These are phyloP conservation scores for Penicillium salamii DNA, from an alignment of 495 filamentous ascomycete genomes.

Conservation along the genomic window DNA sequence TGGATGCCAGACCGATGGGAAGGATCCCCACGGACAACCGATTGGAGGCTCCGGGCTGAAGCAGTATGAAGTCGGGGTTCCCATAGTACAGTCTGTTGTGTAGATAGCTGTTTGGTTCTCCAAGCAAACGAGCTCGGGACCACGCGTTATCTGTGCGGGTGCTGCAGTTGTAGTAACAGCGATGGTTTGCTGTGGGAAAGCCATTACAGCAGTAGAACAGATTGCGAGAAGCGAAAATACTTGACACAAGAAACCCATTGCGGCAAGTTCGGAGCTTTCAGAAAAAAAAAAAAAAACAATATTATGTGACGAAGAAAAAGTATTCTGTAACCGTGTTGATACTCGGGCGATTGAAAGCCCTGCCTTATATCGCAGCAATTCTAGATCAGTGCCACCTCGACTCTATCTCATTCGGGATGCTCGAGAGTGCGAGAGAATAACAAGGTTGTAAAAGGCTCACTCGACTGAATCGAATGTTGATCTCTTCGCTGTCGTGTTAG, in stretches of 20 bases:
- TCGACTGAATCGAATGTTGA: neutral
- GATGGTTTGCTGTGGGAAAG: conserved; percentile 11
- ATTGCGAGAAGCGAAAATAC: too few species aligned
- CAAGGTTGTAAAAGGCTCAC: neutral
- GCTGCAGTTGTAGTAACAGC: conserved; percentile 1
- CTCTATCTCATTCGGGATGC: too few species aligned
- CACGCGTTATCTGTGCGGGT: conserved; percentile 13
- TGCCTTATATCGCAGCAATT: neutral
- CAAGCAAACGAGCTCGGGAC: conserved; percentile 15
- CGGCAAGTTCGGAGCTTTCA: too few species aligned
- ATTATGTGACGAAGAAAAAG: too few species aligned
- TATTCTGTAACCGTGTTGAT: neutral
- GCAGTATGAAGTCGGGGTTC: conserved; percentile 23
- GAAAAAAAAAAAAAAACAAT: too few species aligned
- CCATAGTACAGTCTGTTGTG: conserved; percentile 29
- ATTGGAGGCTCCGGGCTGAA: conserved; percentile 14
- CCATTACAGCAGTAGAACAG: conserved; percentile 2
- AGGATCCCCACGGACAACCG: conserved; percentile 18
- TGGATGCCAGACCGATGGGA: conserved; percentile 29
- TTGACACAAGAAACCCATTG: too few species aligned
- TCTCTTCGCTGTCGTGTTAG: neutral
- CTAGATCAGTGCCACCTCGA: neutral
- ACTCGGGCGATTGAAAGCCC: neutral
- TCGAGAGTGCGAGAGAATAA: too few species aligned
- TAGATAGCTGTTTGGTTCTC: conserved; percentile 23